Conservation (phyloP, 371 early-diverging fungal genomes). For the Mucor irregularis region DNA sequence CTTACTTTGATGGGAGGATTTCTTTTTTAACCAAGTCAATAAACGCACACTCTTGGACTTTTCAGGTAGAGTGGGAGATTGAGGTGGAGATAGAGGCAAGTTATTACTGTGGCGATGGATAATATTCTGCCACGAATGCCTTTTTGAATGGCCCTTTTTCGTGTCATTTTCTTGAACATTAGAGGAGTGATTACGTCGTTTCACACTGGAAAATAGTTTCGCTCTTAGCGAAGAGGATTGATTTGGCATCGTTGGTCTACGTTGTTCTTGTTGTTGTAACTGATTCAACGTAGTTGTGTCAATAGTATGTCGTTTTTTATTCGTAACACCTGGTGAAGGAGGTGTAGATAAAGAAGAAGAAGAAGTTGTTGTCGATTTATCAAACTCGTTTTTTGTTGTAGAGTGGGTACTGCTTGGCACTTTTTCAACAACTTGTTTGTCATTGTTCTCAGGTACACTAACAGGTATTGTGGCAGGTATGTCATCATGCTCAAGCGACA, state of each 20-base stretch:
- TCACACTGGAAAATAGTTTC: conserved; percentile 13
- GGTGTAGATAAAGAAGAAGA: neutral
- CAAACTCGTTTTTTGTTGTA: too few relatives aligned
- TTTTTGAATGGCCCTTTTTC: neutral
- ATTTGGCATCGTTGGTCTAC: neutral
- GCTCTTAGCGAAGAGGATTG: conserved; percentile 10
- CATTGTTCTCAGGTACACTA: too few relatives aligned
- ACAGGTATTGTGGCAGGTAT: neutral
- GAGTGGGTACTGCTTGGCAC: neutral
- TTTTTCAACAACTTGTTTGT: neutral
- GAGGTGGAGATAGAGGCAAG: neutral
- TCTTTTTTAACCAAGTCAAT: conserved; percentile 22
- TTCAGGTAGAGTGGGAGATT: conserved; percentile 2
- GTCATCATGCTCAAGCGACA: too few relatives aligned
- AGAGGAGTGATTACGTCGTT: neutral
- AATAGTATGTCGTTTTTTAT: conserved; percentile 8
- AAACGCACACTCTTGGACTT: conserved; percentile 17
- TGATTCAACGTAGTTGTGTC: neutral
- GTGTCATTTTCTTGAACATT: neutral
- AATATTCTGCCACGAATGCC: conserved; percentile 14
- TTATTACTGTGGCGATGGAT: conserved; percentile 1
- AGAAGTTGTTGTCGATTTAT: too few relatives aligned
- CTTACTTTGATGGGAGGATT: conserved; percentile 11
- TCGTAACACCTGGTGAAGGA: neutral
- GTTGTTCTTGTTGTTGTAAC: neutral